phyloP scores from a whole-genome alignment of 208 protist genomes.

The Acanthamoeba sp. region DNA sequence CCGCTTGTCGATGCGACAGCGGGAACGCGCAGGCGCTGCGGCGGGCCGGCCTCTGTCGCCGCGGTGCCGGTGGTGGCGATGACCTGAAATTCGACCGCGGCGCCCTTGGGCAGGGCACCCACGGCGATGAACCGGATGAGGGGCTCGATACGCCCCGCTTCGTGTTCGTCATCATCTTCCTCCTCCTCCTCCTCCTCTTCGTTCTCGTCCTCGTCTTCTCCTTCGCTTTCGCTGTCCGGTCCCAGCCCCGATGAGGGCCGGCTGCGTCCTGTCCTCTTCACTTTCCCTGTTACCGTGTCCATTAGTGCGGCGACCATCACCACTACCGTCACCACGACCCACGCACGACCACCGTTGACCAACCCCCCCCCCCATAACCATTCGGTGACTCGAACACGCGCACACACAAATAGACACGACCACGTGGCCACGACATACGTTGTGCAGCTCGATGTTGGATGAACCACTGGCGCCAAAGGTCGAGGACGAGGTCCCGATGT shows the following conservation, averaged over 20 bases:
- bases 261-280: neutral
- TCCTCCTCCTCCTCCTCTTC: neutral
- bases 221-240: neutral
- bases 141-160: neutral
- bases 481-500: neutral
- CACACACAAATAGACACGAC: neutral
- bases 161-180: neutral
- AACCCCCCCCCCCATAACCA: no score
- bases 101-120: constrained; percentile 43
- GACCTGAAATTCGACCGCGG: constrained; percentile 67
- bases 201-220: neutral
- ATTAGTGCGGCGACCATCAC: no score
- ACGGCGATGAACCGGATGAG: constrained; percentile 10
- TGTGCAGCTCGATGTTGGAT: neutral
- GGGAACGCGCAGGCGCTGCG: neutral
- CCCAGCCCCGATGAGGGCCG: neutral
- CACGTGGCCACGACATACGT: neutral
- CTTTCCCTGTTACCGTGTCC: no score
- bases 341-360: no score
- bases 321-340: no score
- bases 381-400: no score
- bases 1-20: no score
- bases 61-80: neutral
- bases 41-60: neutral
- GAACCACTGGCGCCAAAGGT: neutral